These are phyloP conservation scores for Fusarium secorum DNA, from an alignment of 2,329 filamentous ascomycete species.

Conservation along the genomic window DNA sequence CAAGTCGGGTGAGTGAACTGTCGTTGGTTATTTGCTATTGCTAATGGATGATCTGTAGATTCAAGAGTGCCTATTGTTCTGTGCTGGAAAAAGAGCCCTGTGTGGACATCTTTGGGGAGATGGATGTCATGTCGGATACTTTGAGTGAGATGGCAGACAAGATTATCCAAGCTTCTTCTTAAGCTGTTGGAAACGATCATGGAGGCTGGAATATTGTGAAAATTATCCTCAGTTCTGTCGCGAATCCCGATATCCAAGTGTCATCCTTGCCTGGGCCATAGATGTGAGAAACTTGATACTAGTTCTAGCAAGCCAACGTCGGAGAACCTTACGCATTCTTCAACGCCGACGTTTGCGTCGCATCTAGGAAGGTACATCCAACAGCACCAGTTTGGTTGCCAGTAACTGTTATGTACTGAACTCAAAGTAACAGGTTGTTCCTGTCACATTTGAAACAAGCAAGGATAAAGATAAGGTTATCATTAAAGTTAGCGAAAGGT, in stretches of 20 bases:
- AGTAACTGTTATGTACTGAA: too few species aligned
- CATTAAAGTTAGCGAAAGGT: neutral
- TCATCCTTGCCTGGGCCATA: neutral
- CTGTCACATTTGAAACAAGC: conserved; percentile 12
- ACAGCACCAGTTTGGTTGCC: neutral
- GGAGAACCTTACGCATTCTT: neutral
- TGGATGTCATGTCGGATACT: conserved; percentile 32
- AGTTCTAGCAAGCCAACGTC: accelerated
- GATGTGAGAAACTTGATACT: neutral
- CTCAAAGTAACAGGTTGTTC: neutral
- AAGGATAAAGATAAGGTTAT: neutral
- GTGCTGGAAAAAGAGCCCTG: conserved; percentile 29
- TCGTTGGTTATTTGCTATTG: accelerated
- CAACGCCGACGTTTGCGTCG: neutral
- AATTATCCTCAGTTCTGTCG: accelerated
- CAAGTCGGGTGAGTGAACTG: conserved; percentile 18
- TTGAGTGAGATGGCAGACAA: conserved; percentile 30
- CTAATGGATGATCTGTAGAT: conserved; percentile 1
- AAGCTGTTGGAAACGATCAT: too few species aligned
- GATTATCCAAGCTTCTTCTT: conserved; percentile 23
- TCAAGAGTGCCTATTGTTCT: conserved; percentile 31
- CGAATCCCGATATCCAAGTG: accelerated
- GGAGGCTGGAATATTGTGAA: neutral
- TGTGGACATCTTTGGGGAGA: conserved; percentile 30
- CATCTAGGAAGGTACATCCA: neutral